phyloP scores from a whole-genome alignment of 2,329 filamentous ascomycete genomes.

The Paecilomyces formosus region DNA sequence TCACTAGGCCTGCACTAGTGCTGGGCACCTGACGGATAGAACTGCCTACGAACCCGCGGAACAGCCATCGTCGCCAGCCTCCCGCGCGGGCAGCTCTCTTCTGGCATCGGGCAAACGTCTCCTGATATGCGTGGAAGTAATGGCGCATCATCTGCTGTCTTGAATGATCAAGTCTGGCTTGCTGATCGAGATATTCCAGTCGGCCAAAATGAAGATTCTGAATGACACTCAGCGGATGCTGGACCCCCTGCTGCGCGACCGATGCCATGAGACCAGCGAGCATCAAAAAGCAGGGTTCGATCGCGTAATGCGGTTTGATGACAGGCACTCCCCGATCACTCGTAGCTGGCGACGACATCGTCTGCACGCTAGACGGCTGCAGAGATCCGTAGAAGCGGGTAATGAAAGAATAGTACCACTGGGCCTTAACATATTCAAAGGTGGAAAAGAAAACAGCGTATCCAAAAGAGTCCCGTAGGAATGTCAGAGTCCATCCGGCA shows the following conservation, averaged over 20 bases:
- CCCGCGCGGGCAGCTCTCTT: constrained; percentile 44
- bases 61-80: constrained; percentile 51
- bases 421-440: constrained; percentile 58
- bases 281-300: constrained; percentile 56
- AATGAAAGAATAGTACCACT: constrained; percentile 55
- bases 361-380: constrained; percentile 18
- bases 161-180: constrained; percentile 36
- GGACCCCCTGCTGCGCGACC: constrained; percentile 50
- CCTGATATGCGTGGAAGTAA: constrained; percentile 55
- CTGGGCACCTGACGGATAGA: constrained; percentile 56
- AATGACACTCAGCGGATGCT: constrained; percentile 52
- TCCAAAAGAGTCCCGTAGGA: constrained; percentile 54
- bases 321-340: constrained; percentile 30
- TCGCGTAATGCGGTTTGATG: constrained; percentile 55
- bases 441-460: constrained; percentile 56
- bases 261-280: constrained; percentile 53
- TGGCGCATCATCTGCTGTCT: constrained; percentile 41
- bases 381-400: constrained; percentile 49
- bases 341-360: constrained; percentile 17
- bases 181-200: constrained; percentile 52
- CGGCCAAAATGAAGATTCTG: constrained; percentile 55
- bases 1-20: constrained; percentile 56
- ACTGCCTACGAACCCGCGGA: constrained; percentile 48
- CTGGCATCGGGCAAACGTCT: constrained; percentile 50
- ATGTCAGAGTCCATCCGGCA: constrained; percentile 53